Conservation (phyloP, 441 rosid genomes). For the Aleurites moluccanus region DNA sequence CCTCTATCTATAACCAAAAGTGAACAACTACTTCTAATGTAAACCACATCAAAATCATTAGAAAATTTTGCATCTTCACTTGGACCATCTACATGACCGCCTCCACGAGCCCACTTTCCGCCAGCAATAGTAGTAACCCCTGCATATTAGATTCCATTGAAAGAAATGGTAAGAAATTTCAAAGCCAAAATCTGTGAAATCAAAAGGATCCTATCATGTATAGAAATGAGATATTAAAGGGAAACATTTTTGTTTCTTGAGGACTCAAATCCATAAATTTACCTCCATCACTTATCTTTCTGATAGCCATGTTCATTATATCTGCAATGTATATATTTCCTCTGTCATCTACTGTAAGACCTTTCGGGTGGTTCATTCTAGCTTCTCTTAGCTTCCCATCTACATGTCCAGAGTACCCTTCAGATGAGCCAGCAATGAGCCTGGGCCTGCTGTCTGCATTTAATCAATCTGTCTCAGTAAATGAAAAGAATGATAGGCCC, state of each 20-base stretch:
- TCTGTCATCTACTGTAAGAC: constrained; percentile 67
- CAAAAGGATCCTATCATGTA: background rate
- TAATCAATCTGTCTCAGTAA: constrained; percentile 21
- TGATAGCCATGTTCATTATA: constrained; percentile 83
- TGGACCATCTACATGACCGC: constrained; percentile 86
- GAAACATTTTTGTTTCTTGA: background rate
- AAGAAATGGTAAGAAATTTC: background rate
- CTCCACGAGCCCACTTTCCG: constrained; percentile 70
- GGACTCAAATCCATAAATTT: constrained; percentile 12
- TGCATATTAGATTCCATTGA: constrained; percentile 23
- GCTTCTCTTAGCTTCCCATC: constrained; percentile 82
- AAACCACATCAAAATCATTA: constrained; percentile 75
- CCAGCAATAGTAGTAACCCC: constrained; percentile 91
- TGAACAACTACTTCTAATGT: constrained; percentile 74
- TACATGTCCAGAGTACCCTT: constrained; percentile 83
- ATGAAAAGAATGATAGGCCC: constrained; percentile 7
- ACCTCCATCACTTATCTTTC: constrained; percentile 91
- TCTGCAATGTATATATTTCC: constrained; percentile 95
- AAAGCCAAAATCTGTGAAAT: constrained; percentile 3
- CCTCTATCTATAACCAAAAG: constrained; percentile 84
- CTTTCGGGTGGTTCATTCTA: constrained; percentile 82
- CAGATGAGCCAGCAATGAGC: constrained; percentile 77
- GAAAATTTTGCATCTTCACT: constrained; percentile 93
- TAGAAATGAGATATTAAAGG: too few relatives aligned
- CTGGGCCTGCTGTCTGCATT: constrained; percentile 82